A percentile compares a stretch with the other conserved stretches of the same genome.
Conservation (phyloP, 2,329 filamentous ascomycete species). For the Ophiostoma sp. region DNA sequence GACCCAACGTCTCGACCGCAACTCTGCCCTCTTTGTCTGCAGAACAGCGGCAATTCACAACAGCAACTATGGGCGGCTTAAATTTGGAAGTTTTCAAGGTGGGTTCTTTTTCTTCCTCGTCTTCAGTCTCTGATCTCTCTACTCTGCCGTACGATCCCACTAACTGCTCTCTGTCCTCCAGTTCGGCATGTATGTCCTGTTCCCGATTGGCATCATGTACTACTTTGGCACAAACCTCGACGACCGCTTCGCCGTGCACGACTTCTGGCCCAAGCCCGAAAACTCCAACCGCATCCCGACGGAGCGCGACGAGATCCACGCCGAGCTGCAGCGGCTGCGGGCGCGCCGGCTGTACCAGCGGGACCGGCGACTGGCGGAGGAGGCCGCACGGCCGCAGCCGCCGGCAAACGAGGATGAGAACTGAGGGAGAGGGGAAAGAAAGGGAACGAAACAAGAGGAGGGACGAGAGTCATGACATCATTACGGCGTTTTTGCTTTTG, state of each 20-base stretch:
- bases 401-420: conserved; percentile 3
- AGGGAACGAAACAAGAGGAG: background rate
- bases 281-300: conserved; percentile 75
- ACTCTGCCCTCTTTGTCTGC: background rate
- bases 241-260: conserved; percentile 79
- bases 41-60: background rate
- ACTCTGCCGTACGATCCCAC: background rate
- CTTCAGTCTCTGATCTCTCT: background rate
- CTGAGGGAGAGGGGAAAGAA: background rate
- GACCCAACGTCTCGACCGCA: background rate
- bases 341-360: conserved; percentile 70
- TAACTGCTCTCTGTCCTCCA: conserved; percentile 41
- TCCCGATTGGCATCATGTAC: conserved; percentile 99
- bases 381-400: conserved; percentile 35
- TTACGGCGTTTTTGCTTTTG: conserved; percentile 13
- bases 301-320: conserved; percentile 78
- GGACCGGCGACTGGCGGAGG: conserved; percentile 57
- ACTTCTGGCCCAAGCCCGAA: conserved; percentile 88
- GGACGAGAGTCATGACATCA: background rate
- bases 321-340: conserved; percentile 74
- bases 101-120: conserved; percentile 31
- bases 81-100: conserved; percentile 97
- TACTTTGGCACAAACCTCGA: conserved; percentile 99
- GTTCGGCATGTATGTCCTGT: conserved; percentile 99
- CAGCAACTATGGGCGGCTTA: conserved; percentile 67